Evolutionary conservation across 805 yeast species (phyloP).

Genomic region (Zygoascus biomembranicola): DNA sequence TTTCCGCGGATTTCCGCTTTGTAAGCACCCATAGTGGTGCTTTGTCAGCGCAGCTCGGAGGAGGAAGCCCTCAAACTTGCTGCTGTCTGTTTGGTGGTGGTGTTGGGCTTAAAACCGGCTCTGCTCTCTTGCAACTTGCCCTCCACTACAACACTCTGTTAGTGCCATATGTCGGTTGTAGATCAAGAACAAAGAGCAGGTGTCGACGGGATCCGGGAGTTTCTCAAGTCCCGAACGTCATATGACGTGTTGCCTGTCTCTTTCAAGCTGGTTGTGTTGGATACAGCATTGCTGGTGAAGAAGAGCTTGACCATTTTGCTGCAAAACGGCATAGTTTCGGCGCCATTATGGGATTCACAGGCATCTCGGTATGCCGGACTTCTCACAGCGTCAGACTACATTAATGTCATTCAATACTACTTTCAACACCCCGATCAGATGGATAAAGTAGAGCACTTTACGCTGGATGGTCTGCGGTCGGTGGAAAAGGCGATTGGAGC

Average conservation of each 20-base stretch:
- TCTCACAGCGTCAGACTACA: slow-evolving; percentile 83
- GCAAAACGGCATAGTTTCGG: slow-evolving; percentile 91
- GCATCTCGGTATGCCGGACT: slow-evolving; percentile 90
- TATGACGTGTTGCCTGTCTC: slow-evolving; percentile 96
- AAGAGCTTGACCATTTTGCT: slow-evolving; percentile 81
- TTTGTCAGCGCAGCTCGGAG: too few relatives aligned
- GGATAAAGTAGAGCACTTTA: slow-evolving; percentile 77
- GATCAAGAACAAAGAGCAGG: slow-evolving; percentile 30
- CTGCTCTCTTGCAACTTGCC: too few relatives aligned
- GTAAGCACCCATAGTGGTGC: too few relatives aligned
- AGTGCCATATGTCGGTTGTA: background rate
- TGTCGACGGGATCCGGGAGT: slow-evolving; percentile 59
- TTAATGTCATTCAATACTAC: slow-evolving; percentile 91
- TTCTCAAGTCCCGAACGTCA: slow-evolving; percentile 82
- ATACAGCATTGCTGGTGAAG: slow-evolving; percentile 81
- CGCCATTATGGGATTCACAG: slow-evolving; percentile 93
- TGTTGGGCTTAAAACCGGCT: too few relatives aligned
- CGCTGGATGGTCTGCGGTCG: slow-evolving; percentile 75
- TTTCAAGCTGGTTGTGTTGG: slow-evolving; percentile 85
- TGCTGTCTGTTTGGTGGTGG: too few relatives aligned
- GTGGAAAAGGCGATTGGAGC: slow-evolving; percentile 85
- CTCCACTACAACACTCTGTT: too few relatives aligned
- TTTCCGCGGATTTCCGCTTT: too few relatives aligned
- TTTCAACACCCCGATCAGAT: slow-evolving; percentile 78
- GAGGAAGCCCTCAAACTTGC: too few relatives aligned